Conservation (phyloP, 169 alveolate genomes). For the Toxoplasma gondii region DNA sequence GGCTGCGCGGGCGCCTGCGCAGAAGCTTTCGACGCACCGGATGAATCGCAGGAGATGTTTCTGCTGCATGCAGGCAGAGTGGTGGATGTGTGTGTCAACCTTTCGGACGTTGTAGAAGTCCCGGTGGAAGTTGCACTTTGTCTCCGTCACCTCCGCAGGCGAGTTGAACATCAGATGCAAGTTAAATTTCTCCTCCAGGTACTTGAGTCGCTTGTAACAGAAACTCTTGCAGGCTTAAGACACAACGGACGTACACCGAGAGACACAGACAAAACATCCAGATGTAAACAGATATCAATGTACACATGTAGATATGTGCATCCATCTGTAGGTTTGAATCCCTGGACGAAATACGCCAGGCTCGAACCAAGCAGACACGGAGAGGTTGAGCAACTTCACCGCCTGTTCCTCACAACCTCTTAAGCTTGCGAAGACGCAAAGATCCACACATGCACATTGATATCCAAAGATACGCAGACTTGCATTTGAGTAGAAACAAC, state of each 20-base stretch:
- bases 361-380: no score
- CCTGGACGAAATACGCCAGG: no score
- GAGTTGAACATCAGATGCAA: slow-evolving; percentile 70
- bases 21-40: slow-evolving; percentile 43
- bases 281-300: not conserved
- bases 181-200: slow-evolving; percentile 60
- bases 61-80: slow-evolving; percentile 92
- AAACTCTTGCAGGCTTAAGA: slow-evolving; percentile 69
- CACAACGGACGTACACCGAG: not conserved
- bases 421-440: no score
- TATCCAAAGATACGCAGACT: no score
- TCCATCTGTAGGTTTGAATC: no score
- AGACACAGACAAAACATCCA: no score
- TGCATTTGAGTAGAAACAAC: no score
- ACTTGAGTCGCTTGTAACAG: slow-evolving; percentile 59
- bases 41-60: slow-evolving; percentile 89
- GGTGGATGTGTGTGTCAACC: slow-evolving; percentile 95
- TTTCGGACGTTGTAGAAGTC: slow-evolving; percentile 93
- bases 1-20: no score
- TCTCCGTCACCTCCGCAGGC: slow-evolving; percentile 60
- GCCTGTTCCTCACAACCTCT: no score
- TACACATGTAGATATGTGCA: no score
- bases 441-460: no score
- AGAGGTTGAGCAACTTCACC: no score
- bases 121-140: slow-evolving; percentile 74